Base-by-base conservation (phyloP, 148 eudicot genomes). In the Amaranthus hypochondriacus region DNA sequence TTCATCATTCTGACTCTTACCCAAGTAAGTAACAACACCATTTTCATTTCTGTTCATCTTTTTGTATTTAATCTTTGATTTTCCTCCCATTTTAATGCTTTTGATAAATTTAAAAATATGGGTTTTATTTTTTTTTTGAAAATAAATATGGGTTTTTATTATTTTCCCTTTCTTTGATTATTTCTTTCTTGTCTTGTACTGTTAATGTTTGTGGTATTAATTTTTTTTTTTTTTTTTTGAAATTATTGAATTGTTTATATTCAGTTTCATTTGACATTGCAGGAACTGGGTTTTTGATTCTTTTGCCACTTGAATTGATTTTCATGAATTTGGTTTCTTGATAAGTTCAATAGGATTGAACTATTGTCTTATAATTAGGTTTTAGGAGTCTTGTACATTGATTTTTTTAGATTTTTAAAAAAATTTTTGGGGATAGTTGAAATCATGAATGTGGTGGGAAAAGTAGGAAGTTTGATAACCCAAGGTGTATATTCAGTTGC, bases 401-500 rank as follows among this genome's bases (percentile, higher is more conserved):
- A 28, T 28, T 28, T 28, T 28, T 28, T n/a, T n/a, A n/a, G n/a
- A n/a, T n/a, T n/a, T 28, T 28, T 28, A 47, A 55, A 18, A 18
- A 18, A 18, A 78, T 59, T 28, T 62, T 70, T 75, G 73, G 70
- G 49, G 78, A 12, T 28, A 50, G 59, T 67, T 55, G 85, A 52
- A 65, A 82, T 78, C 81, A 95, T 95, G 99, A 92, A 89, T 82
- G 95, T 89, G 77, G 97, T 92, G 70, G 96, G 94, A 13, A 90
- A 70, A 74, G 87, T 90, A 73, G 85, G 97, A 73, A 91, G 91
- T 77, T 77, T 91, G 7, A 88, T 94, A 48, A 85, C 98, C 18
- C 94, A 91, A 78, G 96, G 98, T 42, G 90, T 94, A 59, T 91
- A 94, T 81, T 89, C 98, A 21, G 98, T 95, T 65, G 97, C 97